Base-by-base conservation (phyloP, 2,329 filamentous ascomycete genomes). In the Cladosporium sphaerospermum region DNA sequence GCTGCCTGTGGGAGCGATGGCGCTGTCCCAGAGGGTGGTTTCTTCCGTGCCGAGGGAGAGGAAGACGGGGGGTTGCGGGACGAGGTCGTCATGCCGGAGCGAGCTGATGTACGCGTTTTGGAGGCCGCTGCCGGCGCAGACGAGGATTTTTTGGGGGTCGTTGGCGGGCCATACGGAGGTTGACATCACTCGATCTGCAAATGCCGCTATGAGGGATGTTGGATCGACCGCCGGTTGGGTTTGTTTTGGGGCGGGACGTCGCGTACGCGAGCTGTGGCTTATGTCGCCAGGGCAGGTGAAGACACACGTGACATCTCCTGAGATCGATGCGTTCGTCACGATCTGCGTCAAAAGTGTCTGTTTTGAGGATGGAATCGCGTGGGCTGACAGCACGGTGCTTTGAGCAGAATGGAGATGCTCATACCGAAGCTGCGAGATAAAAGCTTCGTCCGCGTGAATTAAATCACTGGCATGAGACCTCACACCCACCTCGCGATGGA, bases 341-440 rank as follows among this genome's bases (percentile, higher is more conserved):
- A 39, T 39, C 9, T 45, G 32, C 3, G 42, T 33, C 1, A 45
- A 4, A 14, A 49, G 46, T 4, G 46, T 32, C 9, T 45, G 14
- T 2, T 23, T 19, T 5, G 13, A 16, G 23, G 54, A 23, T 54
- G 52, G 61, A 60, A 32, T 57, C 48, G 39, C 56, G 59, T 4
- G 64, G 64, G 18, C 61, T 64, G 42, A 36, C 13, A 44, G 40
- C 10, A 51, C 40, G 13, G 39, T 28, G 3, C 14, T 9, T 5
- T 36, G 40, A 13, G 32, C 14, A 3, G 32, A 16, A 9, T 23
- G 18, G 1, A 44, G 39, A 23, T 44, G 16, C n/a, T 51, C 31
- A 4, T 44, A 51, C 9, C 48, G 48, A 2, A 64, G 58, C 33
- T 67, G 61, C 2, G 61, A 60, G 4, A 69, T 41, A 11, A 59